A percentile compares a stretch with the other conserved stretches of the same genome.
Conservation (phyloP, 2,329 filamentous ascomycete species). For the Botrytis paeoniae region DNA sequence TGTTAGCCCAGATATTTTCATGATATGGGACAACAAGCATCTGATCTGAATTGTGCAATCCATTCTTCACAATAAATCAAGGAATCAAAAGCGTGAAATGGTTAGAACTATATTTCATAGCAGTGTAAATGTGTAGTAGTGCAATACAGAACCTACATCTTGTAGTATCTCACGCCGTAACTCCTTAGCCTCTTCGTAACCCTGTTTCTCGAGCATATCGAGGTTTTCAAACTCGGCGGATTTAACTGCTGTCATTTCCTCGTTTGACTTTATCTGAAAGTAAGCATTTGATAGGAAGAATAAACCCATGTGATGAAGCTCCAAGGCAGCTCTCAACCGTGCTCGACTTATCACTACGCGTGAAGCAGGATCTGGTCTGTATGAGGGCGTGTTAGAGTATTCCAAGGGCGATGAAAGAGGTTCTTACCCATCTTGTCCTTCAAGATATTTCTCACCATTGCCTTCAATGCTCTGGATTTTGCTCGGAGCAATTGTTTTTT, state of each 20-base stretch:
- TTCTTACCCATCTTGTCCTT: conserved; percentile 36
- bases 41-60: background rate
- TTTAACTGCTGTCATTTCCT: conserved; percentile 59
- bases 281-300: conserved; percentile 85
- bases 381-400: background rate
- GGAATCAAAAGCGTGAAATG: background rate
- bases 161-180: conserved; percentile 77
- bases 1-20: background rate
- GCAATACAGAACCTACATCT: conserved; percentile 39
- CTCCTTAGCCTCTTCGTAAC: conserved; percentile 74
- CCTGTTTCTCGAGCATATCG: conserved; percentile 67
- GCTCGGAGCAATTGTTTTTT: too few species aligned
- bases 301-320: conserved; percentile 74
- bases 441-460: background rate
- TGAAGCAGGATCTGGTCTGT: conserved; percentile 22
- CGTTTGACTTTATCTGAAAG: conserved; percentile 76
- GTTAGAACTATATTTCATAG: conserved; percentile 34
- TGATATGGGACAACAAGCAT: background rate
- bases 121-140: background rate
- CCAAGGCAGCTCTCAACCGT: conserved; percentile 68
- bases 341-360: conserved; percentile 59
- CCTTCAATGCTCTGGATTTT: background rate
- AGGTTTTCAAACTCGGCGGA: conserved; percentile 64
- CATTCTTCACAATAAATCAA: background rate
- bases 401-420: background rate